Evolutionary conservation across 2,329 filamentous ascomycete genomes (phyloP).

Genomic region (Neobulgaria alba): DNA sequence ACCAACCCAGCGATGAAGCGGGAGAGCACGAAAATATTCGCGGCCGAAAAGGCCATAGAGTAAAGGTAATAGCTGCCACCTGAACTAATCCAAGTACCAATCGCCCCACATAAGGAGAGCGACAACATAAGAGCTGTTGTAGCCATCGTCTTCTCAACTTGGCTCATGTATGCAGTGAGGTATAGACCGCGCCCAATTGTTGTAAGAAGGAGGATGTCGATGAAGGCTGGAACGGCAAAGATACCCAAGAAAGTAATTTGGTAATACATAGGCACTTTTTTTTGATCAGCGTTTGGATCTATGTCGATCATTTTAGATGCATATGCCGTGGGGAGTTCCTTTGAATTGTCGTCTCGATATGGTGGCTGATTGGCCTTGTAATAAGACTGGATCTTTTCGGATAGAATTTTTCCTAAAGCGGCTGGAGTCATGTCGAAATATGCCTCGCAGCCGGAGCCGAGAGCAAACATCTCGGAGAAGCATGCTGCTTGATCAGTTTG

Average conservation of each 20-base stretch:
- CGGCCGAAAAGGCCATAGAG: slow-evolving; percentile 15
- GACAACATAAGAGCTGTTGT: slow-evolving; percentile 14
- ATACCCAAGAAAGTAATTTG: slow-evolving; percentile 41
- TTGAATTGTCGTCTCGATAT: slow-evolving; percentile 39
- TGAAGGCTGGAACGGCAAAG: slow-evolving; percentile 36
- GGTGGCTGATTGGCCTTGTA: slow-evolving; percentile 40
- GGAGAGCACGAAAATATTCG: slow-evolving; percentile 13
- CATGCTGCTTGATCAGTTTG: slow-evolving; percentile 55
- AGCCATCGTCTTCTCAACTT: slow-evolving; percentile 6
- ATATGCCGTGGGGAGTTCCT: slow-evolving; percentile 40
- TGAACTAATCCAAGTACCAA: slow-evolving; percentile 14
- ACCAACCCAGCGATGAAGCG: slow-evolving; percentile 11
- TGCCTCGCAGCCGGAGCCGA: slow-evolving; percentile 53
- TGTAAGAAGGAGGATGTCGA: slow-evolving; percentile 12
- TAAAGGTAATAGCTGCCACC: slow-evolving; percentile 13
- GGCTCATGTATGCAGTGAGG: slow-evolving; percentile 9
- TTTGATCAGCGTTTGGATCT: slow-evolving; percentile 37
- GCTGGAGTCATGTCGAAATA: slow-evolving; percentile 50
- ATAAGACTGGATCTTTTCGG: slow-evolving; percentile 30
- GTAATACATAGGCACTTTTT: slow-evolving; percentile 32
- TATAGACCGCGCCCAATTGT: slow-evolving; percentile 13
- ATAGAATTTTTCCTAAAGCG: slow-evolving; percentile 34
- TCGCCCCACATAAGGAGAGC: slow-evolving; percentile 11
- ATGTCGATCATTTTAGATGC: slow-evolving; percentile 43
- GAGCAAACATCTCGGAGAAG: slow-evolving; percentile 54